Evolutionary conservation across 768 basidiomycete genomes (phyloP).

Genomic region (Strobilomyces dryophilus): DNA sequence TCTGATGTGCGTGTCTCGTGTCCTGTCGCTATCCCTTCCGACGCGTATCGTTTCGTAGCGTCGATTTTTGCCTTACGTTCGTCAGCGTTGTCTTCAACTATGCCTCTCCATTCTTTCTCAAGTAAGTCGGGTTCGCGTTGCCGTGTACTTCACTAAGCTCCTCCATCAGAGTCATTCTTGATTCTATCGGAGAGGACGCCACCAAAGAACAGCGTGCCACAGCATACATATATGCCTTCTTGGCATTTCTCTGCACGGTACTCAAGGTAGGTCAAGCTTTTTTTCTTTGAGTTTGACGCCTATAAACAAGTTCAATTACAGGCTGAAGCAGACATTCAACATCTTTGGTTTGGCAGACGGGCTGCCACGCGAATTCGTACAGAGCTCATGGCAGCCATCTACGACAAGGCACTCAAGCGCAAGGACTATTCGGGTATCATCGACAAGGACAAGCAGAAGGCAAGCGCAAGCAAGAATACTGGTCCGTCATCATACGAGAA

Average conservation of each 20-base stretch:
- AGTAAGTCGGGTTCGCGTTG: constrained; percentile 35
- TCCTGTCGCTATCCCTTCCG: background rate
- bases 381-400: constrained; percentile 82
- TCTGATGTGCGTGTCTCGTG: constrained; percentile 28
- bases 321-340: constrained; percentile 67
- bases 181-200: constrained; percentile 43
- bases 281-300: background rate
- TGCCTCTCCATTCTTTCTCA: constrained; percentile 80
- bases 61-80: constrained; percentile 68
- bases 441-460: constrained; percentile 40
- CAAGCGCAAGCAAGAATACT: constrained; percentile 20
- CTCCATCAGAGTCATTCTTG: constrained; percentile 51
- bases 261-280: constrained; percentile 17
- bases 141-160: background rate
- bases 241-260: constrained; percentile 60
- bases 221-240: constrained; percentile 76
- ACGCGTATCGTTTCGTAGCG: constrained; percentile 23
- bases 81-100: constrained; percentile 75
- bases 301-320: constrained; percentile 16
- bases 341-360: constrained; percentile 80
- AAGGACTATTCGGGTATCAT: constrained; percentile 81
- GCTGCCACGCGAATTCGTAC: constrained; percentile 66
- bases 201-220: constrained; percentile 47
- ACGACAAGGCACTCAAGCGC: constrained; percentile 82
- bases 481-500: constrained; percentile 23